A percentile compares a stretch with the other conserved stretches of the same genome.
Conservation (phyloP, 371 early-diverging fungal species). For the Mucor saturninus region DNA sequence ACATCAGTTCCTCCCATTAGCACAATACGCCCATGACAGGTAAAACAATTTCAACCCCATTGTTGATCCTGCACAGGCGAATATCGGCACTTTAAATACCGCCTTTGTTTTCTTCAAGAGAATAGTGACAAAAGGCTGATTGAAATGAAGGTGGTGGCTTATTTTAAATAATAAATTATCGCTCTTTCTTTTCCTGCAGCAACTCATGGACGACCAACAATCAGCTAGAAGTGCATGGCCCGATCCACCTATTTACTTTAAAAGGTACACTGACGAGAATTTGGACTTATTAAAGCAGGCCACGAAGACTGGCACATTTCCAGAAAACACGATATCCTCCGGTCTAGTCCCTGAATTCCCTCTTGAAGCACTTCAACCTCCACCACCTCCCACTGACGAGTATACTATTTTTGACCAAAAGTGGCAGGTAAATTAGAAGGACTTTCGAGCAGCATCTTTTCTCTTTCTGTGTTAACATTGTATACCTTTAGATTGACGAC, state of each 20-base stretch:
- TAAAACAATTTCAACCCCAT: too few relatives aligned
- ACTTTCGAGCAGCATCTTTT: neutral
- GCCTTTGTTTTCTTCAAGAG: too few relatives aligned
- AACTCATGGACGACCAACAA: slow-evolving; percentile 31
- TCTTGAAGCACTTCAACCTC: slow-evolving; percentile 59
- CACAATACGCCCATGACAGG: too few relatives aligned
- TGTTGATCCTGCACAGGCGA: too few relatives aligned
- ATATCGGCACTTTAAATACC: too few relatives aligned
- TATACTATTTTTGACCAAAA: slow-evolving; percentile 75
- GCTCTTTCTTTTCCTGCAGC: neutral
- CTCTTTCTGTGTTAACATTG: neutral
- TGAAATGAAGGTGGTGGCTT: too few relatives aligned
- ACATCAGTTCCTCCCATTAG: too few relatives aligned
- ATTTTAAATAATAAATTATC: too few relatives aligned
- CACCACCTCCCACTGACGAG: slow-evolving; percentile 61
- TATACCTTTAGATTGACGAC: slow-evolving; percentile 56
- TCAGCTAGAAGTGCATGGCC: slow-evolving; percentile 63
- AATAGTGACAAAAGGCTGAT: too few relatives aligned
- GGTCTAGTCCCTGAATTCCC: slow-evolving; percentile 54
- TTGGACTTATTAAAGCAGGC: slow-evolving; percentile 46
- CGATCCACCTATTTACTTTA: slow-evolving; percentile 70
- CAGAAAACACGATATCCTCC: slow-evolving; percentile 31
- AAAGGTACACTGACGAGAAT: slow-evolving; percentile 69
- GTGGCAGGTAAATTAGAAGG: slow-evolving; percentile 60
- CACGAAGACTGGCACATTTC: slow-evolving; percentile 27